Evolutionary conservation across 805 yeast genomes (phyloP).

Genomic region (Candida nonsorbophila): DNA sequence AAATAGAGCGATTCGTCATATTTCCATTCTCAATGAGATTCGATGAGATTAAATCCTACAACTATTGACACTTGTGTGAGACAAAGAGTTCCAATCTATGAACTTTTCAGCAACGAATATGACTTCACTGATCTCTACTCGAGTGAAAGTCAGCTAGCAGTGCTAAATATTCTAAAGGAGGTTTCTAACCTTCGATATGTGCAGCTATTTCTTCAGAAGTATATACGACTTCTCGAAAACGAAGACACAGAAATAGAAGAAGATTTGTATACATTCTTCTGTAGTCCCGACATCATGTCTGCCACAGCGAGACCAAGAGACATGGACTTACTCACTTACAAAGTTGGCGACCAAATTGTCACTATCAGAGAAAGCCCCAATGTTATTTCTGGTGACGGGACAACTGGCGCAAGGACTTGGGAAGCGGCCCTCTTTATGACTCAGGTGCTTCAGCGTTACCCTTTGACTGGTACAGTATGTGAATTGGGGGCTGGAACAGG

Average conservation of each 20-base stretch:
- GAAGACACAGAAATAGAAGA: constrained; percentile 27
- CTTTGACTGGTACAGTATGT: constrained; percentile 28
- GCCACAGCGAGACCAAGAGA: constrained; percentile 31
- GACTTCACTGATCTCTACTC: too few relatives aligned
- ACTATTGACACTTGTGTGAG: constrained; percentile 4
- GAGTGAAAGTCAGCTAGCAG: too few relatives aligned
- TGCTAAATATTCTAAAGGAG: too few relatives aligned
- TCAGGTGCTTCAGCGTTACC: constrained; percentile 23
- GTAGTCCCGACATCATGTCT: constrained; percentile 24
- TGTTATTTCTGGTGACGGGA: constrained; percentile 65
- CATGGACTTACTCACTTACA: constrained; percentile 32
- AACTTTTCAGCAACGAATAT: too few relatives aligned
- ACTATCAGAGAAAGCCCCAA: constrained; percentile 56
- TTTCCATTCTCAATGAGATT: background rate
- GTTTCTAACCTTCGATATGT: constrained; percentile 54
- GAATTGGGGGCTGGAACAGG: constrained; percentile 95
- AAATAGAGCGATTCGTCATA: background rate
- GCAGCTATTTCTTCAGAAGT: constrained; percentile 37
- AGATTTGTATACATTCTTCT: constrained; percentile 38
- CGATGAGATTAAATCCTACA: constrained; percentile 1
- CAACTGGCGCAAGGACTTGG: constrained; percentile 92
- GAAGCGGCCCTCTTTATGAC: constrained; percentile 77
- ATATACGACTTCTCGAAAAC: constrained; percentile 31
- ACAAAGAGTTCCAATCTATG: constrained; percentile 8
- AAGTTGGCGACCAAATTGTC: constrained; percentile 15